Percentiles rank a stretch among this genome's conserved stretches.
These are phyloP conservation scores for Phlebopus sp. DNA, from an alignment of 1,284 basidiomycete genomes.

Conservation along the genomic window DNA sequence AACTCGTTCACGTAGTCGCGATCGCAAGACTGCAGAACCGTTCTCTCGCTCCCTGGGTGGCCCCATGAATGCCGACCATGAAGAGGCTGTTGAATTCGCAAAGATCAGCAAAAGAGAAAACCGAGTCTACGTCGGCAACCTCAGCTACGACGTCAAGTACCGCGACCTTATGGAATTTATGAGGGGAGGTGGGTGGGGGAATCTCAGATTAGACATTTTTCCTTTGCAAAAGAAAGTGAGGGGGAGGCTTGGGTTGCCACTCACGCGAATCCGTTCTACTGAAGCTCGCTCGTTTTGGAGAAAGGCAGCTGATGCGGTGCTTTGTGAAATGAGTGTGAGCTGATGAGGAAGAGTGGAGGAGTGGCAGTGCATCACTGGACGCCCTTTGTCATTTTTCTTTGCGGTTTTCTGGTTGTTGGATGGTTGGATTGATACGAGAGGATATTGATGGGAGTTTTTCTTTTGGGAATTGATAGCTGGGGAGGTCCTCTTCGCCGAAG, in stretches of 20 bases:
- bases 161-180: conserved; percentile 97
- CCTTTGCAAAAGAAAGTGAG: conserved; percentile 29
- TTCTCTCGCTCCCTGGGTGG: conserved; percentile 82
- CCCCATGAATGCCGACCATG: conserved; percentile 86
- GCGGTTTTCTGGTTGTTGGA: conserved; percentile 61
- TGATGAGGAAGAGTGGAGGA: conserved; percentile 32
- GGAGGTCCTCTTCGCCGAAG: conserved; percentile 98
- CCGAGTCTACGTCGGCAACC: conserved; percentile 96
- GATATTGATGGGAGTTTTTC: conserved; percentile 84
- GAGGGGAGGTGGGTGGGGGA: conserved; percentile 96
- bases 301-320: conserved; percentile 31
- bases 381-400: conserved; percentile 31
- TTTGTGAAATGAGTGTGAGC: conserved; percentile 33
- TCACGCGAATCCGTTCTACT: conserved; percentile 35
- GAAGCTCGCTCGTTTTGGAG: conserved; percentile 33
- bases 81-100: conserved; percentile 87
- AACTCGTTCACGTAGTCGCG: conserved; percentile 61
- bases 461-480: conserved; percentile 85
- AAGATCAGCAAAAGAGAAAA: conserved; percentile 96
- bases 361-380: conserved; percentile 21
- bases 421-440: conserved; percentile 62
- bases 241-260: conserved; percentile 27
- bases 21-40: conserved; percentile 58
- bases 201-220: conserved; percentile 50
- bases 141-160: conserved; percentile 97